Evolutionary conservation across 495 filamentous ascomycete genomes (phyloP).

Genomic region (Staphylotrichum longicolle): DNA sequence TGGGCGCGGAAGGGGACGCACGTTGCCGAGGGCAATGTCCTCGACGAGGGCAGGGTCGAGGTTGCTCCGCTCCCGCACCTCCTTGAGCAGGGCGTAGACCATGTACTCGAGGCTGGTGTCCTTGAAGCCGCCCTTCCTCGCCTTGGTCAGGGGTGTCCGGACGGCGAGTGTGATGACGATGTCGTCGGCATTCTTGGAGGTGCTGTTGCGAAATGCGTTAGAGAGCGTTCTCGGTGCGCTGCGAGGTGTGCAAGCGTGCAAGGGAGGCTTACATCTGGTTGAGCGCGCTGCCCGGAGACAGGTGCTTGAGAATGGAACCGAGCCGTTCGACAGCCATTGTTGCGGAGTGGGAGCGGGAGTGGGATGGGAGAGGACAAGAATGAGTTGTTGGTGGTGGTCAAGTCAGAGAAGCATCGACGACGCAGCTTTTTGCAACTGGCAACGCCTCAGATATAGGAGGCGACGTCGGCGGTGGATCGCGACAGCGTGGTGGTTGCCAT

Average conservation of each 20-base stretch:
- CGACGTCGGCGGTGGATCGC: slow-evolving; percentile 5
- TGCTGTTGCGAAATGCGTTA: slow-evolving; percentile 51
- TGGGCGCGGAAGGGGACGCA: slow-evolving; percentile 41
- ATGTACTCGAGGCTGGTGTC: slow-evolving; percentile 89
- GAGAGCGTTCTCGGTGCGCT: neutral
- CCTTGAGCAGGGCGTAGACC: slow-evolving; percentile 72
- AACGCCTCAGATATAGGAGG: slow-evolving; percentile 5
- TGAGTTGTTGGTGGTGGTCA: too few species aligned
- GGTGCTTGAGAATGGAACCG: slow-evolving; percentile 80
- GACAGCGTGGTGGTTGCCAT: slow-evolving; percentile 1
- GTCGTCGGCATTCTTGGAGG: slow-evolving; percentile 92
- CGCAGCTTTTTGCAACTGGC: neutral
- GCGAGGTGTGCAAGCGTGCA: neutral
- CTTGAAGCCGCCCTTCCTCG: slow-evolving; percentile 83
- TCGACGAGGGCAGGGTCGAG: slow-evolving; percentile 82
- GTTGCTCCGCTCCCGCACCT: slow-evolving; percentile 68
- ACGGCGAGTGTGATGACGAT: slow-evolving; percentile 85
- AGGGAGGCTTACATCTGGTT: slow-evolving; percentile 65
- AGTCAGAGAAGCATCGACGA: too few species aligned
- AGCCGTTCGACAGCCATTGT: slow-evolving; percentile 85
- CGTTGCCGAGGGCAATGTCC: slow-evolving; percentile 91
- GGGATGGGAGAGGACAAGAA: neutral
- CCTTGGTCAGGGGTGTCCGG: slow-evolving; percentile 77
- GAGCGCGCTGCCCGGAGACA: slow-evolving; percentile 69
- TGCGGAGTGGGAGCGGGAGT: slow-evolving; percentile 13